Evolutionary conservation across 352 stramenopile species (phyloP).

Genomic region (Saprolegnia parasitica): DNA sequence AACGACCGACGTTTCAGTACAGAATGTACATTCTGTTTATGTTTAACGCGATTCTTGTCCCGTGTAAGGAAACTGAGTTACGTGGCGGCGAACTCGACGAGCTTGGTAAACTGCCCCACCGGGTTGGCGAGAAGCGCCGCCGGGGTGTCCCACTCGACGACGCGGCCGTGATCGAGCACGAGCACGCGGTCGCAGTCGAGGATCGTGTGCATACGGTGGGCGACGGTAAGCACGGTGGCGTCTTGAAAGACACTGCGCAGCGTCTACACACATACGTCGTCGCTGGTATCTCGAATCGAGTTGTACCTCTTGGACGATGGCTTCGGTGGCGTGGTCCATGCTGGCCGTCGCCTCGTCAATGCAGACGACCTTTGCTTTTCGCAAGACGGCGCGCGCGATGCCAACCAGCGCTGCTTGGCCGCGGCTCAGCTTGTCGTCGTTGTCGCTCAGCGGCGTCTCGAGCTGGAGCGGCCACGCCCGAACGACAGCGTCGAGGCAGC

Average conservation of each 20-base stretch:
- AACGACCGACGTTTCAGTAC: too few species aligned
- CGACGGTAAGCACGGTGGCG: constrained; percentile 95
- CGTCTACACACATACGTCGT: constrained; percentile 40
- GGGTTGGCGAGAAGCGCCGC: constrained; percentile 1
- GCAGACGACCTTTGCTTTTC: constrained; percentile 90
- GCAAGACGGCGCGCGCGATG: constrained; percentile 74
- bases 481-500: constrained; percentile 44
- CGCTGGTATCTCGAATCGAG: neutral
- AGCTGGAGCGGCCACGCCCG: constrained; percentile 44
- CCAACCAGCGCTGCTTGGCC: constrained; percentile 71
- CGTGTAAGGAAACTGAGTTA: too few species aligned
- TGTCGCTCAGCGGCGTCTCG: constrained; percentile 40
- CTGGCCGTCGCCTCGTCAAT: constrained; percentile 88
- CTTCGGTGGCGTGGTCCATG: constrained; percentile 88
- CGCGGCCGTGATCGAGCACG: constrained; percentile 48
- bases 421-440: constrained; percentile 56
- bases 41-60: too few species aligned
- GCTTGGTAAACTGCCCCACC: constrained; percentile 28
- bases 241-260: constrained; percentile 89
- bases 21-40: too few species aligned
- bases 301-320: constrained; percentile 56
- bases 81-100: neutral
- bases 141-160: constrained; percentile 39
- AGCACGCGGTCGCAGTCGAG: constrained; percentile 89
- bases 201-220: constrained; percentile 95